Base-by-base conservation (phyloP, 73 alveolate species). In the Uronychia binucleata region DNA sequence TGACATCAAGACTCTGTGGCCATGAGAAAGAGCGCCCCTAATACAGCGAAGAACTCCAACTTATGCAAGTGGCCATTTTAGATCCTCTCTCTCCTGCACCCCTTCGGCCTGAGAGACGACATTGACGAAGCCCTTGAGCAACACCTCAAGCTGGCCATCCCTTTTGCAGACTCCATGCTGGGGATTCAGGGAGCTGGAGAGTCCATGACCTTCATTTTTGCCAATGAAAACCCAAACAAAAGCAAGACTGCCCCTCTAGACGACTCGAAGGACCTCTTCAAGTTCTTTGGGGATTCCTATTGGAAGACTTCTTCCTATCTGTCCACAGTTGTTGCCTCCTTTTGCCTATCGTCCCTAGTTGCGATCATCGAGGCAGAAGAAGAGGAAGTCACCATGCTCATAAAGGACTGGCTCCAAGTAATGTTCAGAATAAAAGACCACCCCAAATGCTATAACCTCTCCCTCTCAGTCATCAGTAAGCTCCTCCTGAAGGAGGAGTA, bases 21-120 rank as follows among this genome's bases (percentile, higher is more conserved):
- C 74, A 83, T 29, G 84, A 74, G 26, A 27, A 31, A 19, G 29
- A 34, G 34, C 26, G n/a, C 30, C 32, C 58, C 74, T 26, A 33
- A 14, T 30, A 19, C 25, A 74, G 28, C 1, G 60, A 83, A 27
- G 60, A 31, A 5, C 1, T 67, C 28, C 82, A 77, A 26, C 19
- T 35, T 75, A 32, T 34, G 77, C 67, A 46, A 76, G 30, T 88
- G 94, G 94, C 95, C 95, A 0, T 1, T 34, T 81, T 11, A 79
- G 26, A 31, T 89, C 29, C 82, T 89, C 33, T 89, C 95, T 1
- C 83, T 89, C 11, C 35, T 89, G 30, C 95, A 89, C 67, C 95
- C 95, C 19, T 89, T 89, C 58, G 79, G 88, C 32, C 60, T 89
- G 26, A 82, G 82, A 26, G 85, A 57, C 33, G 59, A 67, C n/a